A percentile compares a stretch with the other conserved stretches of the same genome.
Evolutionary conservation across 805 yeast genomes (phyloP).

Genomic region (Maudiozyma turicensis): DNA sequence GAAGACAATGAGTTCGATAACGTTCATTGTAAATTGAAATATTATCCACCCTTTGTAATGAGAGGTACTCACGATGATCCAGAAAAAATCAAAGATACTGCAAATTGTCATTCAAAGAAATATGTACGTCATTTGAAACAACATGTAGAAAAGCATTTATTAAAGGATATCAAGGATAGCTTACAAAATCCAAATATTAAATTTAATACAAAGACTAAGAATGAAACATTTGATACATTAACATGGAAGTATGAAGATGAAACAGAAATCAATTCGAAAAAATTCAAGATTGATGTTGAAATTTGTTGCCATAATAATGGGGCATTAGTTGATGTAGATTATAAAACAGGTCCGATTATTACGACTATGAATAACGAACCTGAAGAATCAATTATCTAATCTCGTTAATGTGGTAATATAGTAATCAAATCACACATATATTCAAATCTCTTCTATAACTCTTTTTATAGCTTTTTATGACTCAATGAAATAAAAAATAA

Average conservation of each 20-base stretch:
- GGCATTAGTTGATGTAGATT: conserved; percentile 62
- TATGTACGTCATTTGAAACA: conserved; percentile 67
- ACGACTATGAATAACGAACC: not conserved
- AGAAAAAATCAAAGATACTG: conserved; percentile 62
- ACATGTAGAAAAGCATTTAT: conserved; percentile 61
- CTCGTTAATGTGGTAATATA: too few relatives aligned
- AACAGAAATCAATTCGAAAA: conserved; percentile 47
- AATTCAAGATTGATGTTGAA: conserved; percentile 55
- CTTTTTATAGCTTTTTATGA: not conserved
- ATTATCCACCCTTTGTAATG: conserved; percentile 66
- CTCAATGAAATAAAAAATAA: not conserved
- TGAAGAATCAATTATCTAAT: not conserved
- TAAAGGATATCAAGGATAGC: conserved; percentile 53
- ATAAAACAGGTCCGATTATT: conserved; percentile 39
- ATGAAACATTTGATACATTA: conserved; percentile 37
- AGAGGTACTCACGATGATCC: conserved; percentile 58
- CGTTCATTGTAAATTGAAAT: conserved; percentile 54
- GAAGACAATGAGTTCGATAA: conserved; percentile 69
- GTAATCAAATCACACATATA: too few relatives aligned
- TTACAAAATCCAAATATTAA: conserved; percentile 44
- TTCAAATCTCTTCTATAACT: not conserved
- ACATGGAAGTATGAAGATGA: conserved; percentile 57
- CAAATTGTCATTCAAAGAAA: conserved; percentile 61
- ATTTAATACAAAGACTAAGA: conserved; percentile 41
- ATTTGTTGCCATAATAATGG: conserved; percentile 55